These are phyloP conservation scores for Calonectria leucothoes DNA, from an alignment of 2,329 filamentous ascomycete species.

Conservation along the genomic window DNA sequence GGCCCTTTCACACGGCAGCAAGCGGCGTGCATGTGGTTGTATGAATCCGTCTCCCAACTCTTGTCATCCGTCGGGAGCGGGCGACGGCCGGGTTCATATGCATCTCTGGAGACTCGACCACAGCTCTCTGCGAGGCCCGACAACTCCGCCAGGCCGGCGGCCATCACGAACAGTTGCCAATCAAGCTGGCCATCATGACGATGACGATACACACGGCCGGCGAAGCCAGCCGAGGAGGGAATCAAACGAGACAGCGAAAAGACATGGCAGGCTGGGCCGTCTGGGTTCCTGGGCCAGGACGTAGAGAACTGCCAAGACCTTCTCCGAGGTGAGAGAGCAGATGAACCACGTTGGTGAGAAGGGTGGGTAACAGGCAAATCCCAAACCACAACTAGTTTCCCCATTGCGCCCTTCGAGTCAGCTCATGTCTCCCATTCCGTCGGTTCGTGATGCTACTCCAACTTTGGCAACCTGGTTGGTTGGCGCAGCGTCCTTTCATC, in stretches of 20 bases:
- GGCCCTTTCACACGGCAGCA: neutral
- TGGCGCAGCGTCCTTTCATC: neutral
- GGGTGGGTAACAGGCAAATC: constrained; percentile 4
- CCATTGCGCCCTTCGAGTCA: constrained; percentile 2
- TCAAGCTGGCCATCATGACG: neutral
- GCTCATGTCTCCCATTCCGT: neutral
- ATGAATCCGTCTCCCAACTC: neutral
- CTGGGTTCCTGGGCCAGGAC: neutral
- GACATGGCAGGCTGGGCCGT: neutral
- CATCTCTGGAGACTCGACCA: neutral
- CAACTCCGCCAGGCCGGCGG: neutral
- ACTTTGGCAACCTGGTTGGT: constrained; percentile 4
- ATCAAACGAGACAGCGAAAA: neutral
- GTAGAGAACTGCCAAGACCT: neutral
- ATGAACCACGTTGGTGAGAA: neutral
- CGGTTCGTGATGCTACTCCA: neutral
- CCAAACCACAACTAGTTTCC: neutral
- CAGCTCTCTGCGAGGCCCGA: neutral
- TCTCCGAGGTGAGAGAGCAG: neutral
- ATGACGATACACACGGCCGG: neutral
- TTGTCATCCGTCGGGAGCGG: neutral
- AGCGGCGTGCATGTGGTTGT: neutral
- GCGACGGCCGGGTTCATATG: constrained; percentile 6
- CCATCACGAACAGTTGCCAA: neutral
- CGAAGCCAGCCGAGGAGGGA: neutral